phyloP scores from a whole-genome alignment of 2,329 filamentous ascomycete species.

The Alternaria postmessia region DNA sequence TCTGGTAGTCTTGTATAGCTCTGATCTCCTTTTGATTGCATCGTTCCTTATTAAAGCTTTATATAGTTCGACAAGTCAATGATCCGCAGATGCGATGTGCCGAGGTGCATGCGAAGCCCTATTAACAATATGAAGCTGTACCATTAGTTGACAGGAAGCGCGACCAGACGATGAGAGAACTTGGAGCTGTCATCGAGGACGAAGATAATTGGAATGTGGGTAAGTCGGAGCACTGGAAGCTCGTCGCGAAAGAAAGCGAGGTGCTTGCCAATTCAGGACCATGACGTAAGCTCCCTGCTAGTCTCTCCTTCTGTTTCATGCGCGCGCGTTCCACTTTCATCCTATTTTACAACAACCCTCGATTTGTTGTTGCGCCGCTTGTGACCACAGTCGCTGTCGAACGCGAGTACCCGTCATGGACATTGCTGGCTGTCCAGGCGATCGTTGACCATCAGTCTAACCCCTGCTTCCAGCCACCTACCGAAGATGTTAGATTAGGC shows the following conservation, averaged over 20 bases:
- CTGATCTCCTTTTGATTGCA: not conserved
- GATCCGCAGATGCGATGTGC: not conserved
- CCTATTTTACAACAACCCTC: not conserved
- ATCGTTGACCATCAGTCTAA: not conserved
- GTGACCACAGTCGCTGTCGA: not conserved
- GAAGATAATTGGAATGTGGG: not conserved
- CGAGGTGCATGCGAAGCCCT: not conserved
- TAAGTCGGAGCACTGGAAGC: not conserved
- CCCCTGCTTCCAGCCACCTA: not conserved
- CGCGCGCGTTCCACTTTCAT: not conserved
- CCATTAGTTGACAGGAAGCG: not conserved
- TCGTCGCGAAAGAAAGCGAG: not conserved
- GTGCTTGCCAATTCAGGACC: not conserved
- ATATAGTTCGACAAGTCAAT: not conserved
- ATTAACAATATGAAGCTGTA: not conserved
- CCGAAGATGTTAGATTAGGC: not conserved
- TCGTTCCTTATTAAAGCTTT: not conserved
- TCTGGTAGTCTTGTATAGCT: not conserved
- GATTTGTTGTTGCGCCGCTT: not conserved
- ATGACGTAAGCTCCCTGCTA: not conserved
- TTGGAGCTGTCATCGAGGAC: not conserved
- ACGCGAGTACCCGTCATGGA: not conserved
- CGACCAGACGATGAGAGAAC: not conserved
- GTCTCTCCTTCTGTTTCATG: not conserved
- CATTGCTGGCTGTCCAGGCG: not conserved